A percentile compares a stretch with the other conserved stretches of the same genome.
These are phyloP conservation scores for Lecanosticta acicola DNA, from an alignment of 2,329 filamentous ascomycete genomes.

Conservation along the genomic window DNA sequence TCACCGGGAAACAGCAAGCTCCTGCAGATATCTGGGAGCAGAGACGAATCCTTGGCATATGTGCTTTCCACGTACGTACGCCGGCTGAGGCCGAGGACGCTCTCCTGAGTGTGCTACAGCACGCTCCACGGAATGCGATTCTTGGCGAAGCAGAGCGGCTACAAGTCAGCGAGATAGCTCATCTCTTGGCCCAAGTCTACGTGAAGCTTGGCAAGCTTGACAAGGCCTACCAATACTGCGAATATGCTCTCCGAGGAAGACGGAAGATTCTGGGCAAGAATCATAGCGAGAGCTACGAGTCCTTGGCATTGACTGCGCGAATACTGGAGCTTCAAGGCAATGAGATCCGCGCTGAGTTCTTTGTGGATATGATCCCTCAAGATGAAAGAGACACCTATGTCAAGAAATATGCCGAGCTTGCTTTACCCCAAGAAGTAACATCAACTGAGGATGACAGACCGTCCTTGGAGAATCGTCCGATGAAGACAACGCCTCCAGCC, in stretches of 20 bases:
- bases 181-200: conserved; percentile 27
- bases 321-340: conserved; percentile 18
- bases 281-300: conserved; percentile 25
- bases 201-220: conserved; percentile 23
- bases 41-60: conserved; percentile 27
- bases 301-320: conserved; percentile 28
- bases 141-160: conserved; percentile 17
- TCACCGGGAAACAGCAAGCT: conserved; percentile 18
- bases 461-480: no score
- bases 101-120: conserved; percentile 18
- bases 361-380: conserved; percentile 13
- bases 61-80: conserved; percentile 24
- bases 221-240: conserved; percentile 24
- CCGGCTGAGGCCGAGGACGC: conserved; percentile 23
- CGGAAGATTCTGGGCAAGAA: conserved; percentile 26
- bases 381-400: conserved; percentile 3
- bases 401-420: not conserved
- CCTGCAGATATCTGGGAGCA: conserved; percentile 25
- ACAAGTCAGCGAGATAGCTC: conserved; percentile 21
- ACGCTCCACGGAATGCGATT: conserved; percentile 14
- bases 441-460: no score
- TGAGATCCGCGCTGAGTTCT: conserved; percentile 9
- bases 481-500: not conserved
- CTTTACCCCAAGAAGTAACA: no score
- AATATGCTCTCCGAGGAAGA: conserved; percentile 27